Evolutionary conservation across 257 asterid species (phyloP).

Genomic region (Orobanche coerulescens): DNA sequence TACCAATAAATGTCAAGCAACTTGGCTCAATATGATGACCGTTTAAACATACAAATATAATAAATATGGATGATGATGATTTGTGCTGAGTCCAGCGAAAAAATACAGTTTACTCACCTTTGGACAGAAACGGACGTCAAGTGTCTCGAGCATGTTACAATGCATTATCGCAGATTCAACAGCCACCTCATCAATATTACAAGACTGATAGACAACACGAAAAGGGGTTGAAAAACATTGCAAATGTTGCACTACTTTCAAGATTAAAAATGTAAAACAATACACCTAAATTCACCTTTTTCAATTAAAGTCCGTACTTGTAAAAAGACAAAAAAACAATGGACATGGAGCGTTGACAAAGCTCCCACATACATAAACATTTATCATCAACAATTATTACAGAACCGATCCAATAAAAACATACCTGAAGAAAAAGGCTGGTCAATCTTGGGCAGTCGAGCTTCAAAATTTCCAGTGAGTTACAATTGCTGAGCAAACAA

Average conservation of each 20-base stretch:
- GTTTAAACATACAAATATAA: not conserved
- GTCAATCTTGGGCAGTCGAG: conserved; percentile 83
- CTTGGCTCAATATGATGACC: not conserved
- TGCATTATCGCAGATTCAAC: conserved; percentile 67
- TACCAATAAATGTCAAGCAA: not conserved
- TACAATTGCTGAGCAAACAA: conserved; percentile 62
- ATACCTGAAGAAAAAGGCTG: conserved; percentile 97
- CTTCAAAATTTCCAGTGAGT: conserved; percentile 76
- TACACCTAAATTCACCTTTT: no score
- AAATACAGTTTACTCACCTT: conserved; percentile 39
- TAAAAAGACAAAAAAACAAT: no score
- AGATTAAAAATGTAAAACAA: no score
- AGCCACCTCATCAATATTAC: conserved; percentile 75
- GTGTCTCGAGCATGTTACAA: conserved; percentile 86
- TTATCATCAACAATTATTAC: not conserved
- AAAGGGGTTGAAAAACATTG: not conserved
- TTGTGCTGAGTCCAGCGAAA: not conserved
- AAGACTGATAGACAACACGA: conserved; percentile 38
- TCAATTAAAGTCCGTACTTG: no score
- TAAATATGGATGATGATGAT: not conserved
- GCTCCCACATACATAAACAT: not conserved
- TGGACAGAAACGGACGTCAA: conserved; percentile 90
- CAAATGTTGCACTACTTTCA: no score
- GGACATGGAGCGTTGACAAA: no score
- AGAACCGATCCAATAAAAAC: conserved; percentile 5